Evolutionary conservation across 768 basidiomycete genomes (phyloP), one percentile per base, ranked within the genome.

Genomic region (Pleurotus platypus): DNA sequence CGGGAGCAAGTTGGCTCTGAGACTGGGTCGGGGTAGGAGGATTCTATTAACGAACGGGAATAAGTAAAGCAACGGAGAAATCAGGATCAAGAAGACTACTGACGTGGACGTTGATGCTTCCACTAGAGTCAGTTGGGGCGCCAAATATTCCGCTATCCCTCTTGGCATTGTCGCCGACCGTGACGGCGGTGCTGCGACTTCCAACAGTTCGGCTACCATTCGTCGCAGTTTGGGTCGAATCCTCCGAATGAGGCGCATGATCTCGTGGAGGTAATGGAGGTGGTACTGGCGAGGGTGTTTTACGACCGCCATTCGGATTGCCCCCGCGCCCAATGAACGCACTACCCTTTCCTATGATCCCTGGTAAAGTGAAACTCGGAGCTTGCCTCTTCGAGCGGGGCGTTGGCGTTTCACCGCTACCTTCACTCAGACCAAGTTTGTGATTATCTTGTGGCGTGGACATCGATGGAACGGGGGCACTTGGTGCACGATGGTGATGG

Each of bases 71-170:
- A 4, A 30, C 30, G 30, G 30, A 35, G 8, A 11, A 8, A 35
- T 35, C 30, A 35, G 7, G 3, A 35, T 35, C 30, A 35, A 35
- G 30, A 11, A 11, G 30, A 40, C 2, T 8, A 26, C 51, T 6
- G 11, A 54, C 51, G 26, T 54, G 51, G 24, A 40, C 35, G 22
- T 54, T 54, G 9, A 54, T 24, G 13, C 51, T 54, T 12, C 51
- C 51, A 42, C 51, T 54, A 11, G 51, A 54, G 42, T 54, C 51
- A n/a, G 51, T 54, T 12, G 51, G 51, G 5, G 51, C 42, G 2
- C 51, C 51, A 42, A 18, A 54, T 12, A 40, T 5, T 22, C 51
- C 51, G 26, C 51, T 54, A 42, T 54, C 51, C 24, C 51, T 54
- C 39, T 42, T 54, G 7, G 38, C 16, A 3, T 4, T 35, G 9